Evolutionary conservation across 805 yeast genomes (phyloP).

Genomic region (Yarrowia phangngaensis): DNA sequence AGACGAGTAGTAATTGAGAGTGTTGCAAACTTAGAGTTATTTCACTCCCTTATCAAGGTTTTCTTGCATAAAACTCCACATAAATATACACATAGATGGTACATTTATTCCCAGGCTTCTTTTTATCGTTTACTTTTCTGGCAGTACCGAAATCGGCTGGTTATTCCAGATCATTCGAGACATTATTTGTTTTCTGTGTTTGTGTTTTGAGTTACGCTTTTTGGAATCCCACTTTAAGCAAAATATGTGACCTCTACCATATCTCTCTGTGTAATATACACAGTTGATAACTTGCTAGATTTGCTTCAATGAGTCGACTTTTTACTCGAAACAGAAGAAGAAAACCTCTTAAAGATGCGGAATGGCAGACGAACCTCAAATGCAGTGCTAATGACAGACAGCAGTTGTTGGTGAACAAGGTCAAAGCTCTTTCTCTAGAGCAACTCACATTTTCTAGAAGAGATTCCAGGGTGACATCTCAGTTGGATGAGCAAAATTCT

Average conservation of each 20-base stretch:
- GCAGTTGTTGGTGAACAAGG: slow-evolving; percentile 17
- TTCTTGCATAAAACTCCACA: too few species aligned
- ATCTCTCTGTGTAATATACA: too few species aligned
- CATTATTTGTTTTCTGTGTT: too few species aligned
- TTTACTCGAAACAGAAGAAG: slow-evolving; percentile 11
- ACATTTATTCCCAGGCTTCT: too few species aligned
- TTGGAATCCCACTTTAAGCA: too few species aligned
- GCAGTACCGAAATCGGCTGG: too few species aligned
- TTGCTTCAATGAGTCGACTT: slow-evolving; percentile 22
- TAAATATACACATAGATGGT: too few species aligned
- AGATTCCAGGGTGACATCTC: slow-evolving; percentile 17
- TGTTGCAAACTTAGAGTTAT: not conserved
- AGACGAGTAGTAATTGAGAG: too few species aligned
- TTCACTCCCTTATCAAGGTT: not conserved
- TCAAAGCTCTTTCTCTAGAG: slow-evolving; percentile 14
- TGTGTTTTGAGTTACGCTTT: too few species aligned
- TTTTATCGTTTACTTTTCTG: too few species aligned
- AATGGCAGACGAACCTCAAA: slow-evolving; percentile 5
- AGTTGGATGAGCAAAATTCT: slow-evolving; percentile 10
- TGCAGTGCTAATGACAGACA: not conserved
- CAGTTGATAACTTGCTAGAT: not conserved
- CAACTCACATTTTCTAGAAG: slow-evolving; percentile 15
- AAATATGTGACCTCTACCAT: too few species aligned
- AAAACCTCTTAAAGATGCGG: slow-evolving; percentile 20
- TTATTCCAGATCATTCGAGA: too few species aligned